phyloP scores from a whole-genome alignment of 73 alveolate genomes.

The Stentor roeselii region DNA sequence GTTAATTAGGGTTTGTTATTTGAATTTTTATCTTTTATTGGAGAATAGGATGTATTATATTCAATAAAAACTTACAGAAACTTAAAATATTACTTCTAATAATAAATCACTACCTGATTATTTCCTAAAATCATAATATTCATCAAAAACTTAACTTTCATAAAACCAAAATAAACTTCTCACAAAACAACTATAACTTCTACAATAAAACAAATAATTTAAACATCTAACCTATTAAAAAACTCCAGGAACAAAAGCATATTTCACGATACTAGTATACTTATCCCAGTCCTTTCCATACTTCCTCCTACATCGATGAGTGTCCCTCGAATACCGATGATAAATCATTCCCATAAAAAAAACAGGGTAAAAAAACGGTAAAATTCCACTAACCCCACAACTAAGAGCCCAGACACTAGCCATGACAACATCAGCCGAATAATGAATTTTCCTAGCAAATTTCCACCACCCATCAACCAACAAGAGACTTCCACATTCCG shows the following conservation, averaged over 20 bases:
- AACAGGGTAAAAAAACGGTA: conserved; percentile 2
- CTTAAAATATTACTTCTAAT: too few relatives aligned
- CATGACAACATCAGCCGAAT: conserved; percentile 52
- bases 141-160: too few relatives aligned
- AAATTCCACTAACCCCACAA: conserved; percentile 6
- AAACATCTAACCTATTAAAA: not conserved
- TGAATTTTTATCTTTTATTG: too few relatives aligned
- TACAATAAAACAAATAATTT: too few relatives aligned
- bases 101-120: too few relatives aligned
- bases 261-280: conserved; percentile 23
- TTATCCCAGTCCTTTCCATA: conserved; percentile 60
- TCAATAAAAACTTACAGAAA: too few relatives aligned
- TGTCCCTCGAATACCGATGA: conserved; percentile 48
- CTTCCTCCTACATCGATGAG: conserved; percentile 43
- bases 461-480: conserved; percentile 50
- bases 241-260: conserved; percentile 27
- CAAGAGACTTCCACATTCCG: conserved; percentile 44
- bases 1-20: too few relatives aligned
- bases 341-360: conserved; percentile 25
- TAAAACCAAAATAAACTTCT: too few relatives aligned
- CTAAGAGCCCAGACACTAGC: not conserved
- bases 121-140: too few relatives aligned
- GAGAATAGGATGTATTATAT: too few relatives aligned
- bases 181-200: too few relatives aligned
- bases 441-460: conserved; percentile 49